phyloP scores from a whole-genome alignment of 1,139 yeast species.

The Yamadazyma spencermartinsiae region DNA sequence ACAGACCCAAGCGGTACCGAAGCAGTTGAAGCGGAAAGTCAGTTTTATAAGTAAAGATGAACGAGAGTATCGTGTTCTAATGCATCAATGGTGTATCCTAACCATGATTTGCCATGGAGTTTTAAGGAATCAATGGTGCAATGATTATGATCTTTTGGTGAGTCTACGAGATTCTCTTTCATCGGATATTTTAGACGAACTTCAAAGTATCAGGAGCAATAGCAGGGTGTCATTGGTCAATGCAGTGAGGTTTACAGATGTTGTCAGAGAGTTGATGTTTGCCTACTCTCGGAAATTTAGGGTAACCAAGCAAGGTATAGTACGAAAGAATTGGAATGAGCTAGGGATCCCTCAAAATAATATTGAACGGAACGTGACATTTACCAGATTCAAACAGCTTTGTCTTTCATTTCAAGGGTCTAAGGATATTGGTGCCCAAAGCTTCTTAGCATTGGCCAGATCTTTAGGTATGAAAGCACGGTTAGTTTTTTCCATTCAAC shows the following conservation, averaged over 20 bases:
- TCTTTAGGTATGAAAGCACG: constrained; percentile 73
- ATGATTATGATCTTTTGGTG: constrained; percentile 43
- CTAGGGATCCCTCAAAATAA: constrained; percentile 27
- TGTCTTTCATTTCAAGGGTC: constrained; percentile 60
- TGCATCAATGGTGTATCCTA: constrained; percentile 64
- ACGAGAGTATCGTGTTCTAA: constrained; percentile 44
- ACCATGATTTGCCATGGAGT: constrained; percentile 65
- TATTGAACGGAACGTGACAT: constrained; percentile 23
- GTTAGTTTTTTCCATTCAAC: constrained; percentile 79
- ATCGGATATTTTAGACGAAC: constrained; percentile 42
- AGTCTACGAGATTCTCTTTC: constrained; percentile 48
- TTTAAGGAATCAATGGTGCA: constrained; percentile 74
- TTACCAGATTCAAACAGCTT: constrained; percentile 39
- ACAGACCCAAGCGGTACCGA: constrained; percentile 7
- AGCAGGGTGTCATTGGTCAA: constrained; percentile 43
- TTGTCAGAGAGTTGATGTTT: constrained; percentile 62
- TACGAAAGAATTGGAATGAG: constrained; percentile 64
- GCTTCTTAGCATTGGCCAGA: constrained; percentile 75
- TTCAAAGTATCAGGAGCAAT: constrained; percentile 34
- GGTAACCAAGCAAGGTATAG: constrained; percentile 44
- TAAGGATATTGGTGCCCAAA: constrained; percentile 82
- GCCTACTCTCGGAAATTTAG: constrained; percentile 63
- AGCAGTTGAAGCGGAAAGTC: constrained; percentile 17
- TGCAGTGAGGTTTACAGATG: constrained; percentile 74
- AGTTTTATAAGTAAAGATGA: constrained; percentile 54